A percentile compares a stretch with the other conserved stretches of the same genome.
phyloP scores from a whole-genome alignment of 805 yeast species.

The Cyberlindnera mycetangii region DNA sequence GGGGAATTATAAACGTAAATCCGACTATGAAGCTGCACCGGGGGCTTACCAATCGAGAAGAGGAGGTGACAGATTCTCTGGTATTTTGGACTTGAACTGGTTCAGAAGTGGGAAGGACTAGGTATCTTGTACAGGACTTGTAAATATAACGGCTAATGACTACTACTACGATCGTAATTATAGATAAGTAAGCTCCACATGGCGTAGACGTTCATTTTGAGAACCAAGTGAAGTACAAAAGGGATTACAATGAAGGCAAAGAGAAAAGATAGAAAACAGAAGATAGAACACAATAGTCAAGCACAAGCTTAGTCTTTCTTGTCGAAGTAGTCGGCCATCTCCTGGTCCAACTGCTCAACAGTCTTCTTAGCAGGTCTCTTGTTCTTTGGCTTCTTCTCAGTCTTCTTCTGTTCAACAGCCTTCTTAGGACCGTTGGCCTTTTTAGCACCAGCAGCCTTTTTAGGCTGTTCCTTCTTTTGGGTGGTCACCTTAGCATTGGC shows the following conservation, averaged over 20 bases:
- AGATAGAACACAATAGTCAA: not conserved
- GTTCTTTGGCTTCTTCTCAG: constrained; percentile 28
- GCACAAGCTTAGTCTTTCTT: constrained; percentile 38
- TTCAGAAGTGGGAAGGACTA: constrained; percentile 16
- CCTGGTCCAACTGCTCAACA: constrained; percentile 92
- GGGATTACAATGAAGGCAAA: not conserved
- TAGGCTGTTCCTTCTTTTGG: constrained; percentile 16
- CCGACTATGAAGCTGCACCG: constrained; percentile 69
- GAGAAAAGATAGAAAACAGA: not conserved
- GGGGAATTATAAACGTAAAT: constrained; percentile 42
- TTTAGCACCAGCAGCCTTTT: constrained; percentile 16
- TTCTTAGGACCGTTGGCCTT: constrained; percentile 17
- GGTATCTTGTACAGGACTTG: not conserved
- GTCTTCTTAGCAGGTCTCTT: constrained; percentile 62
- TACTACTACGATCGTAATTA: too few relatives aligned
- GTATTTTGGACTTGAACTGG: constrained; percentile 26
- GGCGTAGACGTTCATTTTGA: too few relatives aligned
- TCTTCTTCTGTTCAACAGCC: constrained; percentile 9
- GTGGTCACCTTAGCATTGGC: constrained; percentile 38
- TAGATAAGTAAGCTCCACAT: too few relatives aligned
- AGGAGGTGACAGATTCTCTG: constrained; percentile 47
- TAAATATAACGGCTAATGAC: not conserved
- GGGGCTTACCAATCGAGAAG: constrained; percentile 54
- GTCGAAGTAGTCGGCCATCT: constrained; percentile 93
- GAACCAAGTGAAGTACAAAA: too few relatives aligned